phyloP scores from a whole-genome alignment of 768 basidiomycete genomes.

The Cantharellus anzutake region DNA sequence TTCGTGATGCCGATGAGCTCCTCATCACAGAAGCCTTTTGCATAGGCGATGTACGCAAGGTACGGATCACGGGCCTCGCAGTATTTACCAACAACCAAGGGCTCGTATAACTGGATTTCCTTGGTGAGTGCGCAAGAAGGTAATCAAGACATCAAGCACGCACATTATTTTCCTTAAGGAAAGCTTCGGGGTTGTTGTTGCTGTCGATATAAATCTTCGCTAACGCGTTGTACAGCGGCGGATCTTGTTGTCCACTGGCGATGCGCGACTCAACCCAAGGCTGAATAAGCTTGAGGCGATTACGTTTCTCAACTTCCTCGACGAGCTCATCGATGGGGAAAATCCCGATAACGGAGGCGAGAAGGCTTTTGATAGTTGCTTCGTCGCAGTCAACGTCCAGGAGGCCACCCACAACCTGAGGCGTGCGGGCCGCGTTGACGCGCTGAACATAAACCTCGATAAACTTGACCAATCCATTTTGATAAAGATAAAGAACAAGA shows the following conservation, averaged over 20 bases:
- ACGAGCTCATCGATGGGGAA: constrained; percentile 98
- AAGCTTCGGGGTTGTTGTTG: constrained; percentile 93
- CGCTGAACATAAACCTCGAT: constrained; percentile 99
- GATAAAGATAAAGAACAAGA: constrained; percentile 93
- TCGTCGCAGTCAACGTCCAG: constrained; percentile 98
- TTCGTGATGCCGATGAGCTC: constrained; percentile 95
- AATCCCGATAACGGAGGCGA: constrained; percentile 85
- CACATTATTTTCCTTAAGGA: constrained; percentile 98
- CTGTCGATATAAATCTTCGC: constrained; percentile 99
- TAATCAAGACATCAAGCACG: constrained; percentile 15
- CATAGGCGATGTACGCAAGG: constrained; percentile 96
- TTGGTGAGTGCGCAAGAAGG: constrained; percentile 5
- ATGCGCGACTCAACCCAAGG: constrained; percentile 95
- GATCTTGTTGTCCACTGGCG: constrained; percentile 82
- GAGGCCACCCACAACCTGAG: constrained; percentile 90
- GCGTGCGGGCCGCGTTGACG: constrained; percentile 92
- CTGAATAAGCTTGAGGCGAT: constrained; percentile 87
- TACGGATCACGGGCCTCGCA: constrained; percentile 98
- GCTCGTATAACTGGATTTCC: constrained; percentile 65
- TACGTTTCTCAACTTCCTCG: constrained; percentile 89
- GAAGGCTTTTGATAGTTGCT: constrained; percentile 79
- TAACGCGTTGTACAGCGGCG: constrained; percentile 87
- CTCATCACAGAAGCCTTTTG: constrained; percentile 96
- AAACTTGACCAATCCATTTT: constrained; percentile 89
- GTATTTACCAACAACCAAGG: constrained; percentile 94